Percentiles rank a stretch among this genome's conserved stretches.
phyloP scores from a whole-genome alignment of 805 yeast genomes.

The Myxozyma neotropica region DNA sequence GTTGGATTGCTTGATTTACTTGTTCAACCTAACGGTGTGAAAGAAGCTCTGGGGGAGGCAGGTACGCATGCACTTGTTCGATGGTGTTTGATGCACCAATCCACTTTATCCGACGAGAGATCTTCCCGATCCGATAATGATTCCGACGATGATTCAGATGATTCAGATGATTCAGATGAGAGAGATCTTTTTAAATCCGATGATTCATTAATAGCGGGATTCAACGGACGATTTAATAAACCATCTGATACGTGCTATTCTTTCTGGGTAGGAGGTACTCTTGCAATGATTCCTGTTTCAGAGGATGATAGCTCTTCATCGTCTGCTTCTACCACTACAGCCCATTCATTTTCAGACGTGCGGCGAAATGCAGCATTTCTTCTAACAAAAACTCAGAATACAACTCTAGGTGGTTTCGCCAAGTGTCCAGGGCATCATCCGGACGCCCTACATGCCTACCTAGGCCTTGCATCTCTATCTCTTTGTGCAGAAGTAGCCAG shows the following conservation, averaged over 20 bases:
- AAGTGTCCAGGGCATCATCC: constrained; percentile 31
- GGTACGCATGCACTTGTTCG: constrained; percentile 10
- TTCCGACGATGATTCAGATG: background rate
- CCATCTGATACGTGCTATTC: constrained; percentile 96
- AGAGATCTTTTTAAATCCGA: background rate
- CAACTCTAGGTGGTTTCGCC: constrained; percentile 33
- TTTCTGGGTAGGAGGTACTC: constrained; percentile 77
- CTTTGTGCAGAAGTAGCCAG: constrained; percentile 13
- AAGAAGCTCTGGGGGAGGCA: background rate
- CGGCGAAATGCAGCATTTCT: constrained; percentile 13
- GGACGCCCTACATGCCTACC: constrained; percentile 35
- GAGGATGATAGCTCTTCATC: background rate
- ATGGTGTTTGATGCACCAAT: constrained; percentile 29
- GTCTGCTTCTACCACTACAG: no score
- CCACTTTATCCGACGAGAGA: background rate
- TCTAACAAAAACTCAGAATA: constrained; percentile 24
- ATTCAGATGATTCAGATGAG: background rate
- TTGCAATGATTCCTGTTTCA: constrained; percentile 23
- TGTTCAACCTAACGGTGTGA: constrained; percentile 23
- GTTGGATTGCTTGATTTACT: constrained; percentile 59
- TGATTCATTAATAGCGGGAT: constrained; percentile 21
- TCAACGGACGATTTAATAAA: constrained; percentile 93
- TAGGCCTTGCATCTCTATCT: constrained; percentile 33
- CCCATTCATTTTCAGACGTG: constrained; percentile 1
- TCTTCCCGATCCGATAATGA: background rate